These are phyloP conservation scores for Colletotrichum plurivorum DNA, from an alignment of 2,329 filamentous ascomycete species.

Conservation along the genomic window DNA sequence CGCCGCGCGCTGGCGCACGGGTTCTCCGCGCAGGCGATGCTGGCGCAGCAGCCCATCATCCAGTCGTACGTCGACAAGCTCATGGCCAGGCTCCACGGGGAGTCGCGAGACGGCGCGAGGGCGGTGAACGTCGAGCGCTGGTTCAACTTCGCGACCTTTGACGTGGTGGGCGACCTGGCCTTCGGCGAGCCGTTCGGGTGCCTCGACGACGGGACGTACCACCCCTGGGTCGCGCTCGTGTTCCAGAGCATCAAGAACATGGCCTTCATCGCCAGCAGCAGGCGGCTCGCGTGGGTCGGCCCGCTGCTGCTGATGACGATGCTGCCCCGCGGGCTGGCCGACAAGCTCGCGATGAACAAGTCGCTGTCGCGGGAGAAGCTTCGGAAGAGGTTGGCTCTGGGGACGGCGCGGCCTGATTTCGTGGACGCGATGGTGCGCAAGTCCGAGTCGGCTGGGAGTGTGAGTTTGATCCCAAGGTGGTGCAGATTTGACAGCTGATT, in stretches of 20 bases:
- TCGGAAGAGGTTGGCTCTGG: conserved; percentile 21
- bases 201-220: conserved; percentile 35
- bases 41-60: conserved; percentile 47
- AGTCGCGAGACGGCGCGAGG: conserved; percentile 19
- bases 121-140: conserved; percentile 44
- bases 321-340: background rate
- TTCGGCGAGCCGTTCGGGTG: conserved; percentile 49
- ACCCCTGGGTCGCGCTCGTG: conserved; percentile 20
- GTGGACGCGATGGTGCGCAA: conserved; percentile 34
- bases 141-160: conserved; percentile 48
- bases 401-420: conserved; percentile 36
- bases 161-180: conserved; percentile 47
- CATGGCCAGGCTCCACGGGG: conserved; percentile 52
- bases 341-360: background rate
- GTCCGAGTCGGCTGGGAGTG: background rate
- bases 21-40: conserved; percentile 44
- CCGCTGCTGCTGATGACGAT: background rate
- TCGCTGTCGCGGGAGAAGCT: conserved; percentile 14
- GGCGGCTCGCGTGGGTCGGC: background rate
- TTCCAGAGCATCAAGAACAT: conserved; percentile 13
- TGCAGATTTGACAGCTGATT: background rate
- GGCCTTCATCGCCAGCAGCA: conserved; percentile 6
- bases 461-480: too few relatives aligned
- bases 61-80: conserved; percentile 55
- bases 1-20: conserved; percentile 39